Conservation (phyloP, 1,284 basidiomycete genomes). For the Puccinia horiana region DNA sequence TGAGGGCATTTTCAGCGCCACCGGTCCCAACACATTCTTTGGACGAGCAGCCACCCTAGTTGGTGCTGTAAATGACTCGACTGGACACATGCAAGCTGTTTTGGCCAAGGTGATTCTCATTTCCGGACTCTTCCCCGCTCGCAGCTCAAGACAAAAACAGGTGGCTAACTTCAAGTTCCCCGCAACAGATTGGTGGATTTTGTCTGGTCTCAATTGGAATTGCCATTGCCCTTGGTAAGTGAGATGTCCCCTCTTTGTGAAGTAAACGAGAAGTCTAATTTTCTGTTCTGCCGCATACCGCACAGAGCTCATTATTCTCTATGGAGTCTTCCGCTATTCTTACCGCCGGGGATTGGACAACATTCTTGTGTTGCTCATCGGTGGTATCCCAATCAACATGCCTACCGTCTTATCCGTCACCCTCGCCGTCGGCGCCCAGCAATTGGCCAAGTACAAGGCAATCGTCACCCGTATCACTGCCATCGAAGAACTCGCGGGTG, state of each 20-base stretch:
- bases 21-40: conserved; percentile 69
- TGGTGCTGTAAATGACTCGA: conserved; percentile 91
- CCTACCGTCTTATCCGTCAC: conserved; percentile 94
- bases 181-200: conserved; percentile 93
- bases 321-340: conserved; percentile 79
- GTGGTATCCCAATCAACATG: conserved; percentile 97
- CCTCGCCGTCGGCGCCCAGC: conserved; percentile 94
- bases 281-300: conserved; percentile 54
- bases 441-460: conserved; percentile 96
- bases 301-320: conserved; percentile 84
- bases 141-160: neutral
- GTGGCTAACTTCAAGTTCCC: conserved; percentile 64
- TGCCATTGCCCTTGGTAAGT: conserved; percentile 53
- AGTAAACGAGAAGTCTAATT: no score
- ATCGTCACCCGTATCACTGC: conserved; percentile 98
- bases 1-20: conserved; percentile 93
- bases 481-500: conserved; percentile 93
- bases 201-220: conserved; percentile 78
- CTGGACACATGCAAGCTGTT: conserved; percentile 75
- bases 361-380: conserved; percentile 94
- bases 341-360: conserved; percentile 95
- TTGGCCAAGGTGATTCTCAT: conserved; percentile 38
- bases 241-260: neutral
- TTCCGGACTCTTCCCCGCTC: neutral
- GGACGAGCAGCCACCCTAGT: conserved; percentile 85